These are phyloP conservation scores for Sordariomycetes sp. DNA, from an alignment of 2,329 filamentous ascomycete genomes.

Conservation along the genomic window DNA sequence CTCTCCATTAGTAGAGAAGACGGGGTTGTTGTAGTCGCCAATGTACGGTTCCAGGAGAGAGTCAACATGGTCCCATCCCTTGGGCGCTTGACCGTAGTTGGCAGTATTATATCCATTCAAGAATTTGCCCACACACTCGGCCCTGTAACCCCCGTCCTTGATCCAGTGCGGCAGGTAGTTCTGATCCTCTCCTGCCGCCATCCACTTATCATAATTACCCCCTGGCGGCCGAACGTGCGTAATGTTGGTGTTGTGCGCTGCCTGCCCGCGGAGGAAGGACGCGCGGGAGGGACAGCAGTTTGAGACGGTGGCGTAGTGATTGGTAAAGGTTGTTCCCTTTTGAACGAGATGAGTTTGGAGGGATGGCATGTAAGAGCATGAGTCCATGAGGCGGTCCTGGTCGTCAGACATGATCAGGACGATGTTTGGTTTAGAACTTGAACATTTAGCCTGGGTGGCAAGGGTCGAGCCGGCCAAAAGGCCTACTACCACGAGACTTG, in stretches of 20 bases:
- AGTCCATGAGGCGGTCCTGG: slow-evolving; percentile 54
- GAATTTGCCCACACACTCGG: slow-evolving; percentile 9
- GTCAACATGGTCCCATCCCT: slow-evolving; percentile 8
- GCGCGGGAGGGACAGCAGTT: slow-evolving; percentile 6
- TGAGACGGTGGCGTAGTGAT: slow-evolving; percentile 5
- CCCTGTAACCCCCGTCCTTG: slow-evolving; percentile 8
- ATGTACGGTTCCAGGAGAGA: slow-evolving; percentile 8
- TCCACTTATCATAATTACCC: slow-evolving; percentile 5
- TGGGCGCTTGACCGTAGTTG: slow-evolving; percentile 5
- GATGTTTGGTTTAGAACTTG: slow-evolving; percentile 49
- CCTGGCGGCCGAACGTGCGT: slow-evolving; percentile 5
- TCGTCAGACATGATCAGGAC: slow-evolving; percentile 60
- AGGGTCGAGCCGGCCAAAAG: too few species aligned
- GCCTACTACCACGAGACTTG: too few species aligned
- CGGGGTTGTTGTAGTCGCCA: slow-evolving; percentile 5
- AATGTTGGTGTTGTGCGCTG: slow-evolving; percentile 7
- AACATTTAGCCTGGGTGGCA: too few species aligned
- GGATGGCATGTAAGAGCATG: slow-evolving; percentile 29
- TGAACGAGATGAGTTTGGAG: slow-evolving; percentile 1
- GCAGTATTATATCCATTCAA: slow-evolving; percentile 7
- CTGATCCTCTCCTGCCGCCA: slow-evolving; percentile 5
- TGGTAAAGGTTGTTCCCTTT: slow-evolving; percentile 3
- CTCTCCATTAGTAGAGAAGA: slow-evolving; percentile 7
- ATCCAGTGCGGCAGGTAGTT: slow-evolving; percentile 9
- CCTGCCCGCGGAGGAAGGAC: slow-evolving; percentile 4